phyloP scores from a whole-genome alignment of 805 yeast genomes.

The Yarrowia divulgata region DNA sequence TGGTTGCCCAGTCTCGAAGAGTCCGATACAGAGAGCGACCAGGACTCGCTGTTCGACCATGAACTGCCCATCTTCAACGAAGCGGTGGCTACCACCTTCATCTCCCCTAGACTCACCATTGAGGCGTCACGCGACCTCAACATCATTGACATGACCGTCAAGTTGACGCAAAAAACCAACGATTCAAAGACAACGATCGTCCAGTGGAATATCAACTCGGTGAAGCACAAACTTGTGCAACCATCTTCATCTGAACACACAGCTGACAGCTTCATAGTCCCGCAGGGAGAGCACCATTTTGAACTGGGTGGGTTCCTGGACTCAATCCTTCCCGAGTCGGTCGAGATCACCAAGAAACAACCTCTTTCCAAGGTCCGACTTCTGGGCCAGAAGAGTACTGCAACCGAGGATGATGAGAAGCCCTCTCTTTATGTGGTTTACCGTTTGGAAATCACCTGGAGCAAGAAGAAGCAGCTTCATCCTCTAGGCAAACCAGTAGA shows the following conservation, averaged over 20 bases:
- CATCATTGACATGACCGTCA: conserved; percentile 13
- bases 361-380: not conserved
- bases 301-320: conserved; percentile 13
- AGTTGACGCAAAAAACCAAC: not conserved
- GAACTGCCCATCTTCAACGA: conserved; percentile 20
- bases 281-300: not conserved
- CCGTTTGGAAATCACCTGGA: conserved; percentile 5
- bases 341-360: not conserved
- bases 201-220: conserved; percentile 16
- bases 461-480: conserved; percentile 10
- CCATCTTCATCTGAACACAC: conserved; percentile 1
- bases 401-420: not conserved
- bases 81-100: conserved; percentile 16
- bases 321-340: not conserved
- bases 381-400: conserved; percentile 2
- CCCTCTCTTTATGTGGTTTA: not conserved
- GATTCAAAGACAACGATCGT: conserved; percentile 7
- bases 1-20: conserved; percentile 6
- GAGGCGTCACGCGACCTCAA: conserved; percentile 7
- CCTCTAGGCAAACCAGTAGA: conserved; percentile 8
- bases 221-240: not conserved
- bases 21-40: conserved; percentile 6
- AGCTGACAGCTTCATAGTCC: conserved; percentile 1
- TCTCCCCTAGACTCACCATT: conserved; percentile 7
- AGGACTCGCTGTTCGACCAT: conserved; percentile 20